Base-by-base conservation (phyloP, 345 rosid species). In the Citrus maxima region DNA sequence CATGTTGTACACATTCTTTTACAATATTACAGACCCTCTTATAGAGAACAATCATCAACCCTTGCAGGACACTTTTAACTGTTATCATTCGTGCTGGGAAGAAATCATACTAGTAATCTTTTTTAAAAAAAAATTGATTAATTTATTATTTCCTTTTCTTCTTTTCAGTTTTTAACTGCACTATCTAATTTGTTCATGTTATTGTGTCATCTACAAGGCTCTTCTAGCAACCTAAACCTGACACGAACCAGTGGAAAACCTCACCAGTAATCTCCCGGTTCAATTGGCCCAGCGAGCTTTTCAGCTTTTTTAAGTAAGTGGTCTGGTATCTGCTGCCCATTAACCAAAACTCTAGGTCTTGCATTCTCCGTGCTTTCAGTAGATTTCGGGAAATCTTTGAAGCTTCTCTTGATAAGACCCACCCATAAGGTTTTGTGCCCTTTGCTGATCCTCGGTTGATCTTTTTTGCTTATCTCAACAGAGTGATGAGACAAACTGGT, bases 181-280 rank as follows among this genome's bases (percentile, higher is more conserved):
- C 24, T 42, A 10, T 38, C 12, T 42, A 61, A 18, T 42, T 5
- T 59, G n/a, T 74, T 24, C 16, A 28, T 51, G 74, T 51, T 40
- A 16, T 16, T 74, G 13, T 60, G 58, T 61, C 68, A 74, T 18
- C 22, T 6, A 7, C 7, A 42, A 25, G 60, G 54, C 42, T 42
- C 77, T 35, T 61, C 46, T 42, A 37, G 21, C 30, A 40, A 24
- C 54, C 60, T 49, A 51, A 46, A 70, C 34, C 64, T 21, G 46
- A 73, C n/a, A 51, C 4, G 21, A 72, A 22, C 42, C 18, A 35
- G 40, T 19, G 10, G 12, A 77, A 24, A n/a, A 61, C 65, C 85
- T 67, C 75, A 93, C 95, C 93, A 92, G 77, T 93, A 93, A 19
- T 89, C 83, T 76, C 98, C 98, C 49, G 98, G 88, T 62, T 81